Conservation (phyloP, 331 rosid genomes). For the Prunus yedoensis region DNA sequence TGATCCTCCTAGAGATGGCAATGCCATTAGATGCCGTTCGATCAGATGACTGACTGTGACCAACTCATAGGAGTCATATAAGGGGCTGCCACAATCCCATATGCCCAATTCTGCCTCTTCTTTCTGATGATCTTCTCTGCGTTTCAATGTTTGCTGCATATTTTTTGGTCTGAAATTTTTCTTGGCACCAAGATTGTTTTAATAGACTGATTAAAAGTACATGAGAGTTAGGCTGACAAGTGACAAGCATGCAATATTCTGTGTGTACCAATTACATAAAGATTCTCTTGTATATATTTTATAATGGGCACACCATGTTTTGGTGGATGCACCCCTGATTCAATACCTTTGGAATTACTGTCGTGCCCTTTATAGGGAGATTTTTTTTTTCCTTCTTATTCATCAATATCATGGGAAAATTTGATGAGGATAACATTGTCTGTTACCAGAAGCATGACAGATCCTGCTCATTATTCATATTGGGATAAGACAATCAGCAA, state of each 20-base stretch:
- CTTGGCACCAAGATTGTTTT: neutral
- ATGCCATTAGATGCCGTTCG: conserved; percentile 62
- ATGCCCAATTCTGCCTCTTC: conserved; percentile 31
- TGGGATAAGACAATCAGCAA: neutral
- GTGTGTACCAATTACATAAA: neutral
- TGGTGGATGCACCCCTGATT: conserved; percentile 6
- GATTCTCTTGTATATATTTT: neutral
- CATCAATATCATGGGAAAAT: neutral
- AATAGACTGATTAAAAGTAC: neutral
- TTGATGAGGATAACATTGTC: neutral
- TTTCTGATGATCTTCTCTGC: conserved; percentile 2
- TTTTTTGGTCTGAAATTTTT: conserved; percentile 14
- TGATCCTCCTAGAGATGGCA: conserved; percentile 51
- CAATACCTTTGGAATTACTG: neutral
- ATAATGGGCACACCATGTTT: conserved; percentile 2
- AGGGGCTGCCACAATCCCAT: conserved; percentile 91
- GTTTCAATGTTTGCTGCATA: conserved; percentile 28
- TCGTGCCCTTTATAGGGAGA: neutral
- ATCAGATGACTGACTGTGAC: conserved; percentile 52
- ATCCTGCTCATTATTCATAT: neutral
- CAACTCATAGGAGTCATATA: conserved; percentile 74
- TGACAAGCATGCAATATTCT: neutral
- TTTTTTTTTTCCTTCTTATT: neutral
- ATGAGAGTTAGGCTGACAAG: neutral
- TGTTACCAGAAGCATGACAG: conserved; percentile 4